Evolutionary conservation across 371 early-diverging fungal species (phyloP).

Genomic region (Mortierella sp.): DNA sequence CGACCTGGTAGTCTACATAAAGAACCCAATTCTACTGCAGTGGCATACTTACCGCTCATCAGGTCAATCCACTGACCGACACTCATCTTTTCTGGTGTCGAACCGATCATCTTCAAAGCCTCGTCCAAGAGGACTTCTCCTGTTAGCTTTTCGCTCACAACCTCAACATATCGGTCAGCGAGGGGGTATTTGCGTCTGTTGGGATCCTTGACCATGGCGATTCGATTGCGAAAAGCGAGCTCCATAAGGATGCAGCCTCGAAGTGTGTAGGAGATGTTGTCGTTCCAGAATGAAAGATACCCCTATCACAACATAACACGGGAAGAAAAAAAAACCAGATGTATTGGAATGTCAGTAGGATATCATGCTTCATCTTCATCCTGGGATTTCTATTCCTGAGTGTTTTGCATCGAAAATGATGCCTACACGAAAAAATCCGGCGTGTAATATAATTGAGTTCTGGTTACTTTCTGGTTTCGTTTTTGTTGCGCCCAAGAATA

Average conservation of each 20-base stretch:
- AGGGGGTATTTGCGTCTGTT: slow-evolving; percentile 81
- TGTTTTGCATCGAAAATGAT: too few relatives aligned
- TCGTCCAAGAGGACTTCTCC: slow-evolving; percentile 98
- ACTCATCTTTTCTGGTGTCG: slow-evolving; percentile 73
- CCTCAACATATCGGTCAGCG: slow-evolving; percentile 87
- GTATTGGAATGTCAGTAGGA: too few relatives aligned
- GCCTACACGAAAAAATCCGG: too few relatives aligned
- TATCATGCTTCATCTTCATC: too few relatives aligned
- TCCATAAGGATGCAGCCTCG: slow-evolving; percentile 97
- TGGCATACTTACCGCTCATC: slow-evolving; percentile 84
- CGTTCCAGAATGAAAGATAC: slow-evolving; percentile 98
- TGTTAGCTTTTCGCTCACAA: slow-evolving; percentile 83
- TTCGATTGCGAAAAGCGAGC: slow-evolving; percentile 90
- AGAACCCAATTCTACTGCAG: too few relatives aligned
- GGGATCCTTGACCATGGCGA: slow-evolving; percentile 89
- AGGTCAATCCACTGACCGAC: slow-evolving; percentile 96
- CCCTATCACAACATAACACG: slow-evolving; percentile 64
- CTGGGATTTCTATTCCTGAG: too few relatives aligned
- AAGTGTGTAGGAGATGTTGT: slow-evolving; percentile 95
- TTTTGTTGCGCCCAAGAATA: too few relatives aligned
- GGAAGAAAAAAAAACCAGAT: too few relatives aligned
- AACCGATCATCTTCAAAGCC: slow-evolving; percentile 88
- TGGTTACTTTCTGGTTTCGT: too few relatives aligned
- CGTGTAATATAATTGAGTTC: too few relatives aligned
- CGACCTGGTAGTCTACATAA: too few relatives aligned